Percentiles rank a stretch among this genome's conserved stretches.
These are phyloP conservation scores for Rubia balearica DNA, from an alignment of 305 asterid species.

Conservation along the genomic window DNA sequence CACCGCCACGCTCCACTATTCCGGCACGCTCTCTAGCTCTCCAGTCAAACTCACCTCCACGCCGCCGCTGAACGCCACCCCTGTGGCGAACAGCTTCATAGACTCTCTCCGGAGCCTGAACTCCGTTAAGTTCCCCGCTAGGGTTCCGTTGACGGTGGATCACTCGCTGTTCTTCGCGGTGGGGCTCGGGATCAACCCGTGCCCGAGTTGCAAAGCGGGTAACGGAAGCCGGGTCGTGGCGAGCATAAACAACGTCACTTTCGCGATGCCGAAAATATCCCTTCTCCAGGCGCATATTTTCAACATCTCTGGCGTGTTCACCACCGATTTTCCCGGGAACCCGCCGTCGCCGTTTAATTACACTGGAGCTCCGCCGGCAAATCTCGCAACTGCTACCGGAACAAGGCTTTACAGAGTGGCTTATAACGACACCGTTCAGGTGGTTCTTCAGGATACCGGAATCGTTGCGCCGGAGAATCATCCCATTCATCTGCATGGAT, in stretches of 20 bases:
- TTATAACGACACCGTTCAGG: slow-evolving; percentile 55
- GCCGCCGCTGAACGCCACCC: slow-evolving; percentile 65
- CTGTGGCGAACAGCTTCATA: slow-evolving; percentile 47
- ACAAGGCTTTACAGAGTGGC: slow-evolving; percentile 52
- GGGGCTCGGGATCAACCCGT: slow-evolving; percentile 58
- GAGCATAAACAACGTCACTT: slow-evolving; percentile 56
- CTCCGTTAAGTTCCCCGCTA: slow-evolving; percentile 49
- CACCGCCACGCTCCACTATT: slow-evolving; percentile 58
- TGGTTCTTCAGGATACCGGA: slow-evolving; percentile 70
- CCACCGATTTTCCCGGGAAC: slow-evolving; percentile 63
- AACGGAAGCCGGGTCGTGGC: slow-evolving; percentile 67
- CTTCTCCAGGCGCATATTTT: slow-evolving; percentile 64
- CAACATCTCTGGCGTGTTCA: slow-evolving; percentile 60
- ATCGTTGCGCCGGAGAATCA: slow-evolving; percentile 64
- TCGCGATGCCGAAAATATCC: slow-evolving; percentile 64
- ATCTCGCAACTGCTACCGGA: slow-evolving; percentile 34
- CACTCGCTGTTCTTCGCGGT: slow-evolving; percentile 53
- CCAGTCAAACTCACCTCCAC: slow-evolving; percentile 34
- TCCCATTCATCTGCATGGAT: slow-evolving; percentile 82
- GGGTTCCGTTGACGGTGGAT: slow-evolving; percentile 47
- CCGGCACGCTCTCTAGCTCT: slow-evolving; percentile 38
- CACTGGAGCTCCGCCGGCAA: slow-evolving; percentile 42
- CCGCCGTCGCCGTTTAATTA: slow-evolving; percentile 50
- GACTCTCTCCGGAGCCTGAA: slow-evolving; percentile 46
- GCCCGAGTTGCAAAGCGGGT: slow-evolving; percentile 50